phyloP scores from a whole-genome alignment of 371 early-diverging fungal genomes.

The Hamiltosporidium tvaerminnensis region DNA sequence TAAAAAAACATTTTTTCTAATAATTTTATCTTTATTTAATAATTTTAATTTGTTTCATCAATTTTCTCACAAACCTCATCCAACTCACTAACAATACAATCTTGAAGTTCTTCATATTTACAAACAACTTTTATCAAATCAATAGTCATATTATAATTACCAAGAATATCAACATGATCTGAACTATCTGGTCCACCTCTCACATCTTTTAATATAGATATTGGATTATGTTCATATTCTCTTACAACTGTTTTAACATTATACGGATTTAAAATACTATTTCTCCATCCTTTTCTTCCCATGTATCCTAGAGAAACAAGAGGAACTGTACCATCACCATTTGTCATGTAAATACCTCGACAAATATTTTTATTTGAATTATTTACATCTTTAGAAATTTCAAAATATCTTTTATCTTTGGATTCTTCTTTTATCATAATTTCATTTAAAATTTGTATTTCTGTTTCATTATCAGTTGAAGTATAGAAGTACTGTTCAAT shows the following conservation, averaged over 20 bases:
- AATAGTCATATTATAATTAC: slow-evolving; percentile 56
- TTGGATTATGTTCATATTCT: slow-evolving; percentile 60
- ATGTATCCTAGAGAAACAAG: slow-evolving; percentile 71
- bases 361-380: slow-evolving; percentile 5
- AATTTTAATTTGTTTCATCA: no score
- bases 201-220: slow-evolving; percentile 52
- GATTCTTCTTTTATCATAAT: background rate
- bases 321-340: slow-evolving; percentile 76
- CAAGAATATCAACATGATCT: slow-evolving; percentile 70
- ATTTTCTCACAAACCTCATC: no score
- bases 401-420: background rate
- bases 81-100: no score
- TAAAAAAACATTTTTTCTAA: no score
- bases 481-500: no score
- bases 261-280: slow-evolving; percentile 62
- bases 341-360: slow-evolving; percentile 12
- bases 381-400: slow-evolving; percentile 6
- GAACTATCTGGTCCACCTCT: slow-evolving; percentile 66
- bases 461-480: no score
- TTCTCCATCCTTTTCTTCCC: slow-evolving; percentile 72
- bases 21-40: no score
- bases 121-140: slow-evolving; percentile 35
- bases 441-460: no score
- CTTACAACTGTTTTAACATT: slow-evolving; percentile 59
- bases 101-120: background rate